phyloP scores from a whole-genome alignment of 495 filamentous ascomycete genomes.

The Tirmania nivea region DNA sequence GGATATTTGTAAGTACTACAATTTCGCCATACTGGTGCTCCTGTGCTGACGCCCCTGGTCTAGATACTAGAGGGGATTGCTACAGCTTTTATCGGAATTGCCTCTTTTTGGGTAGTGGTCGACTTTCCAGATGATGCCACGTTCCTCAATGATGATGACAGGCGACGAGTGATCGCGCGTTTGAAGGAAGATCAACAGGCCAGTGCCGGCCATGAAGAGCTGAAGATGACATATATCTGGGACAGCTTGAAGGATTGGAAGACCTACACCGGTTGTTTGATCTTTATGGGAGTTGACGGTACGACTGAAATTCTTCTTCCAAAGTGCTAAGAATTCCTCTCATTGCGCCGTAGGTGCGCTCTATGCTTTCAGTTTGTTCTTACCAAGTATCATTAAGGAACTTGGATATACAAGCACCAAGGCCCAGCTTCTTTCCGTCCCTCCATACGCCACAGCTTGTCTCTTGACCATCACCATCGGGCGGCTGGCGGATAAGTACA shows the following conservation, averaged over 20 bases:
- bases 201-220: slow-evolving; percentile 58
- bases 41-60: background rate
- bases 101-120: slow-evolving; percentile 66
- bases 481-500: slow-evolving; percentile 57
- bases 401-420: slow-evolving; percentile 48
- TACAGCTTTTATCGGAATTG: slow-evolving; percentile 50
- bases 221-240: slow-evolving; percentile 56
- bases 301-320: background rate
- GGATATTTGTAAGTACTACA: slow-evolving; percentile 39
- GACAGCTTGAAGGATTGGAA: slow-evolving; percentile 66
- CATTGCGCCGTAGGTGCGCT: slow-evolving; percentile 34
- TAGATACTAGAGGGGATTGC: slow-evolving; percentile 48
- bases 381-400: slow-evolving; percentile 61
- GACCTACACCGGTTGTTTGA: slow-evolving; percentile 52
- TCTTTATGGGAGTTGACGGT: slow-evolving; percentile 53
- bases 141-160: slow-evolving; percentile 54
- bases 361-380: slow-evolving; percentile 79
- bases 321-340: background rate
- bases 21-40: slow-evolving; percentile 11
- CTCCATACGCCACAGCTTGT: slow-evolving; percentile 70
- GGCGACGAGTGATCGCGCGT: slow-evolving; percentile 48
- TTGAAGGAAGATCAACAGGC: slow-evolving; percentile 56
- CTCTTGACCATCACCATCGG: slow-evolving; percentile 56
- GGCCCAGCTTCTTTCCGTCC: slow-evolving; percentile 66
- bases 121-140: slow-evolving; percentile 71